Percentiles rank a stretch among this genome's conserved stretches.
Conservation (phyloP, 129 eudicot species). For the Artemisia argyi region DNA sequence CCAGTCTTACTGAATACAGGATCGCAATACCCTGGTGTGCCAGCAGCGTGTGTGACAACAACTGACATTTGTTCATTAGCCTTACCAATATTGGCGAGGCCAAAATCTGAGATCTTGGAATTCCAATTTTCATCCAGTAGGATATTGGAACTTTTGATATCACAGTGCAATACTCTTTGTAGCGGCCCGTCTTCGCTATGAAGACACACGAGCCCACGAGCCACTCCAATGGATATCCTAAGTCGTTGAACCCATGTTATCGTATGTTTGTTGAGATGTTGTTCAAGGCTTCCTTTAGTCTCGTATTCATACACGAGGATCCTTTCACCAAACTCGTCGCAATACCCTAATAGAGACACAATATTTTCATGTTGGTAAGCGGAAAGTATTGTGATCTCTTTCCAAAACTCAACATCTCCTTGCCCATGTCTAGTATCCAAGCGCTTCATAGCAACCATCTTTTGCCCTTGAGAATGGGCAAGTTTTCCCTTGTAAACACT, state of each 20-base stretch:
- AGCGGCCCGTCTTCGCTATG: background rate
- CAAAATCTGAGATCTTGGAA: conserved; percentile 28
- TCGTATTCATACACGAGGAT: conserved; percentile 36
- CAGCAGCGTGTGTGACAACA: background rate
- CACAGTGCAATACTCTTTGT: conserved; percentile 15
- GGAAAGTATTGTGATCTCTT: conserved; percentile 33
- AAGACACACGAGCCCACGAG: conserved; percentile 20
- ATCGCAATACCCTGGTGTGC: conserved; percentile 19
- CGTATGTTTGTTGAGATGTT: background rate
- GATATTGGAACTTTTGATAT: conserved; percentile 25
- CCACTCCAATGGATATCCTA: conserved; percentile 29
- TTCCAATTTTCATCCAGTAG: conserved; percentile 24
- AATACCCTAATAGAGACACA: conserved; percentile 37
- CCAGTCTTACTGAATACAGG: conserved; percentile 10
- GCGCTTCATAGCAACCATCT: conserved; percentile 37
- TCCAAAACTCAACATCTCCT: conserved; percentile 40
- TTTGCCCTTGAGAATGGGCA: background rate
- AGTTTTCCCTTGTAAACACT: conserved; percentile 37
- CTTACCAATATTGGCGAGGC: conserved; percentile 15
- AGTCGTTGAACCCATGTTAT: conserved; percentile 38
- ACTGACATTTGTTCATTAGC: background rate
- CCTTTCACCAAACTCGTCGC: conserved; percentile 28
- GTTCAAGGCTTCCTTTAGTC: conserved; percentile 11
- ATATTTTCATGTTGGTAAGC: conserved; percentile 29
- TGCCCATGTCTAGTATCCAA: conserved; percentile 19